Conservation (phyloP, 768 basidiomycete genomes). For the Candolleomyces eurysporus region DNA sequence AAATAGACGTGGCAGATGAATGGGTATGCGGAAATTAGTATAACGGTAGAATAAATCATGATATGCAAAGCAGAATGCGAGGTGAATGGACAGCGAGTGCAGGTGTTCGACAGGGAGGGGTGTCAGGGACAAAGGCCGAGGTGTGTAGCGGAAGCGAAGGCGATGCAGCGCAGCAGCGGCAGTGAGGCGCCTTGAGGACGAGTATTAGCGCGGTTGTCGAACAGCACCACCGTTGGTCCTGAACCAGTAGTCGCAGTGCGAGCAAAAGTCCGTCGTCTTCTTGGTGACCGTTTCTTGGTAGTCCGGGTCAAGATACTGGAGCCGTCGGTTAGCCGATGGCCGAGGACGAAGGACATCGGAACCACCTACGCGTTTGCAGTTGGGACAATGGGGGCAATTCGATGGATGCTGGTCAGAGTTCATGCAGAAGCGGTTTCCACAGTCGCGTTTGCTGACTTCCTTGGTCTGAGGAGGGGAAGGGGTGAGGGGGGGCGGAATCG, state of each 20-base stretch:
- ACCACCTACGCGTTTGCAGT: conserved; percentile 43
- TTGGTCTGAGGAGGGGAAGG: conserved; percentile 37
- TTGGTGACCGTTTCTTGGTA: conserved; percentile 56
- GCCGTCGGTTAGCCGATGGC: conserved; percentile 8
- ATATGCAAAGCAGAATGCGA: conserved; percentile 1
- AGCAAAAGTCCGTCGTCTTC: conserved; percentile 51
- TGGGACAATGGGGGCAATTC: conserved; percentile 37
- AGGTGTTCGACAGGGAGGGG: not conserved
- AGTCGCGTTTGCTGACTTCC: conserved; percentile 54
- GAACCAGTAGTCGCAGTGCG: conserved; percentile 60
- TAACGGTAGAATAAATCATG: conserved; percentile 6
- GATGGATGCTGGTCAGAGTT: conserved; percentile 30
- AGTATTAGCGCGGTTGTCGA: conserved; percentile 27
- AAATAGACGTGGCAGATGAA: not conserved
- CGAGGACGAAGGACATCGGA: conserved; percentile 7
- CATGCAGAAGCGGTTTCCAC: conserved; percentile 42
- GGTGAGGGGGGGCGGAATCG: conserved; percentile 12
- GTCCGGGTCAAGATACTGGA: conserved; percentile 72
- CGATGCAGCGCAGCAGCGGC: not conserved
- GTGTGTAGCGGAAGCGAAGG: not conserved
- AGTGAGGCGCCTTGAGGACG: not conserved
- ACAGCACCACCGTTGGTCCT: conserved; percentile 41
- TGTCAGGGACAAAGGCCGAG: conserved; percentile 1
- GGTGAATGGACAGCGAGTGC: conserved; percentile 8
- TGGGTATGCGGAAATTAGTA: conserved; percentile 8